phyloP scores from a whole-genome alignment of 1,139 yeast genomes.

The Candida labiduridarum region DNA sequence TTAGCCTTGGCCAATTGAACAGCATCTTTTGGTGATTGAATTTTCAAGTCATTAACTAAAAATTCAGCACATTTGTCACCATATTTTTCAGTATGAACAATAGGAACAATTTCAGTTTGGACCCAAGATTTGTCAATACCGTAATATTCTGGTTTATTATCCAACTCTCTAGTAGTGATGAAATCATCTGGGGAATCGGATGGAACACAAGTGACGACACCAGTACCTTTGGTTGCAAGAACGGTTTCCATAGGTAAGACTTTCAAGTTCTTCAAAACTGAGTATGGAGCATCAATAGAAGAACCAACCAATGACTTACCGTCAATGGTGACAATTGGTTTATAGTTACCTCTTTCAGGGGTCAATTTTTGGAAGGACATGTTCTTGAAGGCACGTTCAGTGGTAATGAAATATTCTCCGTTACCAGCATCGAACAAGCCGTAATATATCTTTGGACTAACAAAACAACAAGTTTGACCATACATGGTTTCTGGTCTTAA shows the following conservation, averaged over 20 bases:
- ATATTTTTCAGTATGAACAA: slow-evolving; percentile 79
- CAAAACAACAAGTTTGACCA: slow-evolving; percentile 98
- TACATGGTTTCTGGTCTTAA: slow-evolving; percentile 99
- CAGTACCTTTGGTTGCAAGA: slow-evolving; percentile 94
- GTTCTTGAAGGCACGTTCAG: slow-evolving; percentile 97
- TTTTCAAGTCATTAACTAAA: slow-evolving; percentile 83
- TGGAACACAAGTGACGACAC: slow-evolving; percentile 98
- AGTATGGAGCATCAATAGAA: slow-evolving; percentile 81
- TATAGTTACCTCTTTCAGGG: slow-evolving; percentile 81
- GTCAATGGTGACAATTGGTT: slow-evolving; percentile 57
- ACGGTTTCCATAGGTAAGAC: slow-evolving; percentile 98
- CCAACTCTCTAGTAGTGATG: slow-evolving; percentile 80
- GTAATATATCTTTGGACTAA: slow-evolving; percentile 89
- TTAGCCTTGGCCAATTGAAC: slow-evolving; percentile 88
- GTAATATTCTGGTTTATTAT: slow-evolving; percentile 90
- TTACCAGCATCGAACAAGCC: slow-evolving; percentile 91
- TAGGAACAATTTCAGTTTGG: slow-evolving; percentile 66
- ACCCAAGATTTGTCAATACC: slow-evolving; percentile 89
- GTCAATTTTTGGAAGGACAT: slow-evolving; percentile 95
- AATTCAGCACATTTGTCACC: slow-evolving; percentile 90
- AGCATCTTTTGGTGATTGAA: slow-evolving; percentile 92
- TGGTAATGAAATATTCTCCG: slow-evolving; percentile 75
- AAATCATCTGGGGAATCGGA: slow-evolving; percentile 98
- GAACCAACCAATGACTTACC: slow-evolving; percentile 87
- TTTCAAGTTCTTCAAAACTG: slow-evolving; percentile 69